A percentile compares a stretch with the other conserved stretches of the same genome.
phyloP scores from a whole-genome alignment of 306 rosid genomes.

The Parietaria judaica region DNA sequence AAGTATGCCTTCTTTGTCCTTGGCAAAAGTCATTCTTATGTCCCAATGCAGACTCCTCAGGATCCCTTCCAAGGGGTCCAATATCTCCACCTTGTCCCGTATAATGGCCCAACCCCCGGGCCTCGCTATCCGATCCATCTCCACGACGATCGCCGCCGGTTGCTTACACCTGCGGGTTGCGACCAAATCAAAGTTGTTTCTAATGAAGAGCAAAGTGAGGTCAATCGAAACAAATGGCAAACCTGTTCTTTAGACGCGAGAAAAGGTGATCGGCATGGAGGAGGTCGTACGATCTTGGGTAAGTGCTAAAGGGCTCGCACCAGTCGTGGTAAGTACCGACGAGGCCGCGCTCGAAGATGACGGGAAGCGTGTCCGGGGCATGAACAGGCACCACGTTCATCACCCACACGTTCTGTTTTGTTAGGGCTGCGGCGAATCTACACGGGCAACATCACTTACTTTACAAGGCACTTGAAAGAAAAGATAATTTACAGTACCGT shows the following conservation, averaged over 20 bases:
- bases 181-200: neutral
- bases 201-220: too few species aligned
- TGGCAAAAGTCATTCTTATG: constrained; percentile 64
- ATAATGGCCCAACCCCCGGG: constrained; percentile 91
- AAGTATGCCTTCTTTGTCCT: constrained; percentile 65
- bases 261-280: constrained; percentile 92
- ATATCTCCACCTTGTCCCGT: constrained; percentile 77
- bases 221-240: neutral
- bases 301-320: constrained; percentile 88
- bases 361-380: constrained; percentile 77
- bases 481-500: neutral
- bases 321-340: constrained; percentile 85
- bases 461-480: neutral
- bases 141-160: constrained; percentile 66
- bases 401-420: constrained; percentile 83
- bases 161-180: constrained; percentile 61
- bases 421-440: constrained; percentile 84
- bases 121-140: constrained; percentile 86
- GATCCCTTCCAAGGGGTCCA: constrained; percentile 67
- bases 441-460: constrained; percentile 4
- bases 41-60: constrained; percentile 73
- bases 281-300: constrained; percentile 91
- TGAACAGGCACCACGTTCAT: constrained; percentile 91
- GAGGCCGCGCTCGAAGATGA: constrained; percentile 84
- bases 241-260: constrained; percentile 94